Base-by-base conservation (phyloP, 192 early-diverging fungal species). In the Coemansia guatemalensis region DNA sequence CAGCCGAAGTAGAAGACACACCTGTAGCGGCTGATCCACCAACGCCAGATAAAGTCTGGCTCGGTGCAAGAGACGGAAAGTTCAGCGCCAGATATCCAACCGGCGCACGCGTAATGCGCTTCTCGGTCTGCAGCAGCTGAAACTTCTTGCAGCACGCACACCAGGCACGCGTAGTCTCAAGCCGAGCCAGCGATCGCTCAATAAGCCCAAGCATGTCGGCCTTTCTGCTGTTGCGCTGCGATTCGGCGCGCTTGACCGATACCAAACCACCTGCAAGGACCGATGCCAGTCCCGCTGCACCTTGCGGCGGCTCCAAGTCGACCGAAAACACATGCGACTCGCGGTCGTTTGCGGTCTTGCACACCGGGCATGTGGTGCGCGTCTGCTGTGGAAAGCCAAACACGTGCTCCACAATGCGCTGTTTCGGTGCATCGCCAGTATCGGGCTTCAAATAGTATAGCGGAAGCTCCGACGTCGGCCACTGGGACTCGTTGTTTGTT, bases 131-230 rank as follows among this genome's bases (percentile, higher is more conserved):
- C 17, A 87, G 88, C 6, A 91, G 85, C 58, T 92, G 91, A 68
- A 95, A 97, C 69, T 87, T 83, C 33, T 87, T 87, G 73, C 96
- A 99, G 22, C 73, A 67, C 5, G 85, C 62, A 62, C 96, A 99
- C 91, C 93, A 96, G 18, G 93, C 94, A 1, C 86, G 81, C 50
- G 62, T 67, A 6, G 71, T 75, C 8, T 74, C 74, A 5, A 39
- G 23, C 0, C 63, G 60, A 0, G 60, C 68, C 55, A 74, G 60
- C 0, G 73, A 49, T 12, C 65, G 64, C 8, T 51, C 50, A 23
- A 75, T 55, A 7, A 83, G 60, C 17, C 55, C 48, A 17, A 63
- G 50, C 4, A 84, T 70, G 64, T 65, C 64, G 4, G 44, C 35
- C 32, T 64, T 47, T 5, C 57, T 51, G 20, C 53, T 35, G 4